phyloP scores from a whole-genome alignment of 768 basidiomycete genomes.

The Suillus decipiens region DNA sequence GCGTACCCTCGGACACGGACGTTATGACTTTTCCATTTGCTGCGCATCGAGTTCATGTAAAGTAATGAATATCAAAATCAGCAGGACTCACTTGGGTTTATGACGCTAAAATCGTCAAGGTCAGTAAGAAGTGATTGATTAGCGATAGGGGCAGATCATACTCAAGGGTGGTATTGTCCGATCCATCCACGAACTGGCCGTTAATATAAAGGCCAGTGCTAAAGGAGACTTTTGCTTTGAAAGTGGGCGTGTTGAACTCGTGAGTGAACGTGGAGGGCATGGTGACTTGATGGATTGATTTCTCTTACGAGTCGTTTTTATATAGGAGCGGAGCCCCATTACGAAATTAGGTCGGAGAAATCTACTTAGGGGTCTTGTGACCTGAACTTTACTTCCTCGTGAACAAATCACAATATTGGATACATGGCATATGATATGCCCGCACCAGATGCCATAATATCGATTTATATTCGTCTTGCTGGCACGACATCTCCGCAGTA shows the following conservation, averaged over 20 bases:
- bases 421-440: too few species aligned
- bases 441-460: too few species aligned
- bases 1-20: constrained; percentile 55
- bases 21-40: constrained; percentile 67
- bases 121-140: not conserved
- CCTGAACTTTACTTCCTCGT: not conserved
- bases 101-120: constrained; percentile 40
- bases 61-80: constrained; percentile 10
- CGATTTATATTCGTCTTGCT: too few species aligned
- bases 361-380: too few species aligned
- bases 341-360: not conserved
- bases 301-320: constrained; percentile 11
- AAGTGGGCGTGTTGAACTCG: constrained; percentile 53
- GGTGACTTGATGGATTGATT: constrained; percentile 11
- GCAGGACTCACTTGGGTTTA: constrained; percentile 51
- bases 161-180: constrained; percentile 65
- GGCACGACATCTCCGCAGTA: too few species aligned
- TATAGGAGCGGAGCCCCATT: constrained; percentile 20
- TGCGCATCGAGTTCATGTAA: constrained; percentile 29
- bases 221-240: constrained; percentile 58
- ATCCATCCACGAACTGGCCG: constrained; percentile 63
- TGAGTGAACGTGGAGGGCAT: constrained; percentile 49
- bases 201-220: constrained; percentile 74
- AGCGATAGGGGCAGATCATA: constrained; percentile 36
- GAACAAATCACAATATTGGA: too few species aligned